Evolutionary conservation across 768 basidiomycete species (phyloP), one percentile per base, ranked within the genome.

Genomic region (Leucocoprinus birnbaumii): DNA sequence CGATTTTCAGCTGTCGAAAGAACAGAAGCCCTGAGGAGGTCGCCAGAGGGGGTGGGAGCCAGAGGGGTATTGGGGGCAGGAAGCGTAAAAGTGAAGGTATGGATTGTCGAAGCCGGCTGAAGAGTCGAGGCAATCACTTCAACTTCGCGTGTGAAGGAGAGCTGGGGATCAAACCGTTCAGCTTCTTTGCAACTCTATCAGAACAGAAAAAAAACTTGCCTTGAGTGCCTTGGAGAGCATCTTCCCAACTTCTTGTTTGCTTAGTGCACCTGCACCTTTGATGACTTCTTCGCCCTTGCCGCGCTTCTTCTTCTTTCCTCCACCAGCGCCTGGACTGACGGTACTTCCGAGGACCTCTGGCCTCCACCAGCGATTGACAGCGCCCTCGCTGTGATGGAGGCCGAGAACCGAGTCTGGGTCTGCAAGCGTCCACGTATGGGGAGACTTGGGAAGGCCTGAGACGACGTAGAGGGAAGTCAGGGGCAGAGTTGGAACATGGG

Each of bases 41-140:
- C 87, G 22, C 85, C 80, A 6, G 84, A 86, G 2, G 84, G 80
- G 3, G 85, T 84, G 3, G 91, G 86, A 0, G 89, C 89, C 5
- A 90, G 77, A 11, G 90, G 87, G 1, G 87, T 88, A 40, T 77
- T 82, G 10, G 88, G 84, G 3, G 88, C 84, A 46, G 91, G 87
- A 46, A 94, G 80, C 7, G 82, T 86, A 65, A 98, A 98, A 3
- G 90, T 89, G 72, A 97, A 98, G 0, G 85, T 88, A 67, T 97
- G 93, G 43, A 94, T 86, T 14, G 94, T 97, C 5, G 91, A 91
- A 1, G 94, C 88, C 6, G 95, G 95, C 62, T 95, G 91, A 9
- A 95, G 80, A 19, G 93, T 92, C n/a, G 94, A 93, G 13, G 94
- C 92, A 66, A 98, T 89, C 53, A 98, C 87, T 67, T 95, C 93